Conservation (phyloP, 345 rosid species). For the Eucalyptus coolabah region DNA sequence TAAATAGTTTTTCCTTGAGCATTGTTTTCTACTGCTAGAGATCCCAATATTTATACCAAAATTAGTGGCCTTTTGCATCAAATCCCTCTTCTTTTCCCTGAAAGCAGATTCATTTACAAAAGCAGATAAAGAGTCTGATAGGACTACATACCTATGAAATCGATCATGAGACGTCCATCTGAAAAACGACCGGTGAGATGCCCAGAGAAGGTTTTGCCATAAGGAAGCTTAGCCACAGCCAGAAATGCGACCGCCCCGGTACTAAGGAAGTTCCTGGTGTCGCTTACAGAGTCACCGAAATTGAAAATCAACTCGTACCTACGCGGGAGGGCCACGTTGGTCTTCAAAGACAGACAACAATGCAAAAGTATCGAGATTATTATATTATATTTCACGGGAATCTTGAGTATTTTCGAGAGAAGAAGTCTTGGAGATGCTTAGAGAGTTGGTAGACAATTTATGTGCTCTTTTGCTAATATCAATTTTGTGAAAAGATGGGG, state of each 20-base stretch:
- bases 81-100: not conserved
- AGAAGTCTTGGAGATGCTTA: too few species aligned
- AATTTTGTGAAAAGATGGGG: too few species aligned
- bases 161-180: slow-evolving; percentile 58
- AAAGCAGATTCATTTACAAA: not conserved
- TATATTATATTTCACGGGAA: too few species aligned
- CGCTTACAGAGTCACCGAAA: slow-evolving; percentile 68
- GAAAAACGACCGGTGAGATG: slow-evolving; percentile 56
- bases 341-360: too few species aligned
- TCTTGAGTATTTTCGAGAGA: too few species aligned
- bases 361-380: too few species aligned
- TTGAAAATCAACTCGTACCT: slow-evolving; percentile 48
- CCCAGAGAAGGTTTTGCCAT: slow-evolving; percentile 46
- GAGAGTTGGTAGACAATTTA: too few species aligned
- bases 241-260: slow-evolving; percentile 37
- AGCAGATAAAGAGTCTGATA: not conserved
- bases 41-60: not conserved
- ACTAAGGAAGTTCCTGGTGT: slow-evolving; percentile 56
- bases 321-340: not conserved
- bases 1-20: not conserved
- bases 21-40: not conserved
- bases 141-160: slow-evolving; percentile 35
- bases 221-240: slow-evolving; percentile 37
- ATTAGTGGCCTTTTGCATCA: not conserved
- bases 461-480: too few species aligned